These are phyloP conservation scores for Solanum pennellii DNA, from an alignment of 257 asterid genomes.

Conservation along the genomic window DNA sequence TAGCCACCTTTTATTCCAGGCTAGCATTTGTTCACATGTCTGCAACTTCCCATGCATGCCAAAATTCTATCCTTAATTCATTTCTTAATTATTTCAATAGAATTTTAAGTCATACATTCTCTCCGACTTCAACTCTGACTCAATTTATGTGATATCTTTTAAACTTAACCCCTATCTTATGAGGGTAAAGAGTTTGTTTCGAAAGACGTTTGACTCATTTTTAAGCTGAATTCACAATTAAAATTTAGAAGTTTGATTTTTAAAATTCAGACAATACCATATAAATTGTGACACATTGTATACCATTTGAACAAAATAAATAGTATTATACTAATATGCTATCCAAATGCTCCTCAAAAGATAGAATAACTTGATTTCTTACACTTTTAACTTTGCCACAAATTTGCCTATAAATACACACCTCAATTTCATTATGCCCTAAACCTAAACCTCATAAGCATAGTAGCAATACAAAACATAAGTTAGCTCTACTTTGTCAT, in stretches of 20 bases:
- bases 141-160: background rate
- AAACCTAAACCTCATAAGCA: background rate
- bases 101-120: background rate
- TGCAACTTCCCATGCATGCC: background rate
- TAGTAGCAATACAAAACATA: background rate
- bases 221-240: background rate
- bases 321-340: background rate
- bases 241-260: background rate
- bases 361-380: background rate
- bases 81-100: background rate
- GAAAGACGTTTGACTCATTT: background rate
- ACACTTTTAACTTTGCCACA: background rate
- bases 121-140: background rate
- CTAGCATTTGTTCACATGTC: slow-evolving; percentile 13
- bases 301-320: background rate
- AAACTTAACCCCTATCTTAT: background rate
- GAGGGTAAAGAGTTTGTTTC: background rate
- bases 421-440: background rate
- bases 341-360: background rate
- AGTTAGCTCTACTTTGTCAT: slow-evolving; percentile 6
- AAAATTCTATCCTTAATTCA: background rate
- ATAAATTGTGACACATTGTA: background rate
- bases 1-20: background rate
- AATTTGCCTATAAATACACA: slow-evolving; percentile 5
- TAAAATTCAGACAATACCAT: background rate